Percentiles rank a stretch among this genome's conserved stretches.
Evolutionary conservation across 2,329 filamentous ascomycete species (phyloP).

Genomic region (Thermothelomyces thermophilus): DNA sequence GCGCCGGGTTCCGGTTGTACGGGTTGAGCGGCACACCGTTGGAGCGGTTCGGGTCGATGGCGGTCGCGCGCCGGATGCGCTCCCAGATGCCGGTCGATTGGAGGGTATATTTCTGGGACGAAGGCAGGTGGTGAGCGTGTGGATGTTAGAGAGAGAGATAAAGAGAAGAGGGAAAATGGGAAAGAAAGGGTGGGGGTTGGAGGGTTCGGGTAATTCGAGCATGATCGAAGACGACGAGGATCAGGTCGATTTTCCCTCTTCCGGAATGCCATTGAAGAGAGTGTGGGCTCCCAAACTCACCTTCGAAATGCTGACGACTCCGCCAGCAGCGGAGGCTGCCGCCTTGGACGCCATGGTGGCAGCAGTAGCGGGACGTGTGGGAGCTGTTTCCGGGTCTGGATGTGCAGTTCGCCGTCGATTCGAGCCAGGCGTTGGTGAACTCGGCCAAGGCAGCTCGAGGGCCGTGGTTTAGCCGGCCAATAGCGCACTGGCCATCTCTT

Average conservation of each 20-base stretch:
- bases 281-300: constrained; percentile 36
- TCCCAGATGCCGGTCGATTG: constrained; percentile 89
- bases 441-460: constrained; percentile 1
- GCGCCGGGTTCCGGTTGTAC: constrained; percentile 82
- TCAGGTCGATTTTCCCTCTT: no score
- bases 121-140: not conserved
- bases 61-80: constrained; percentile 65
- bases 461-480: constrained; percentile 15
- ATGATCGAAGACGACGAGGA: no score
- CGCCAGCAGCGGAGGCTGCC: constrained; percentile 48
- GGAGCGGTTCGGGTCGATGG: constrained; percentile 81
- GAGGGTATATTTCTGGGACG: constrained; percentile 82
- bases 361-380: constrained; percentile 15
- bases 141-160: not conserved
- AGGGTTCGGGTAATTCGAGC: no score
- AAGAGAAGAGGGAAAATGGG: no score
- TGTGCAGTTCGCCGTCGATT: not conserved
- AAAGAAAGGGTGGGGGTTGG: no score
- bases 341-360: constrained; percentile 56
- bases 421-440: not conserved
- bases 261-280: constrained; percentile 7
- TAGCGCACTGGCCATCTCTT: constrained; percentile 10
- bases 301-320: constrained; percentile 51
- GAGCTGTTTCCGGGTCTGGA: constrained; percentile 15
- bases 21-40: constrained; percentile 90